These are phyloP conservation scores for Leccinum longicurvipes DNA, from an alignment of 768 basidiomycete species.

Conservation along the genomic window DNA sequence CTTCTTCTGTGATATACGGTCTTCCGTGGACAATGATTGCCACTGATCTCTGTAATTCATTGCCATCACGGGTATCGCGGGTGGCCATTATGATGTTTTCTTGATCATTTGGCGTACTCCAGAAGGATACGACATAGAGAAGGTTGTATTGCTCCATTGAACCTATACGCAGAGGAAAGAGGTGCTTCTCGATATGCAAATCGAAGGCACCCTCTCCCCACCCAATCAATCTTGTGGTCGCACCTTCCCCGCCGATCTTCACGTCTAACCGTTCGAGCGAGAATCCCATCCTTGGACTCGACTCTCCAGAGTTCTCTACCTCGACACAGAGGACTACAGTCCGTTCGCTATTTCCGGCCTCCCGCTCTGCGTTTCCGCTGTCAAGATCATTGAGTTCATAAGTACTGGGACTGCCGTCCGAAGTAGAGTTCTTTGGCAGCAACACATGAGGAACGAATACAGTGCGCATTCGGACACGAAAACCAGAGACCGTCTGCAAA, in stretches of 20 bases:
- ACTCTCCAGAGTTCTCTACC: slow-evolving; percentile 77
- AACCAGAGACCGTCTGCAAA: slow-evolving; percentile 74
- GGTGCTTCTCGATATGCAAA: slow-evolving; percentile 35
- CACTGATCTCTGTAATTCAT: slow-evolving; percentile 70
- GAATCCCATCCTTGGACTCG: slow-evolving; percentile 60
- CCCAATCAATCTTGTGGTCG: slow-evolving; percentile 45
- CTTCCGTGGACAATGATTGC: slow-evolving; percentile 76
- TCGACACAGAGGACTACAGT: slow-evolving; percentile 91
- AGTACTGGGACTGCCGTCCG: slow-evolving; percentile 31
- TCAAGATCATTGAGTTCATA: slow-evolving; percentile 36
- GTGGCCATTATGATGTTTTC: slow-evolving; percentile 34
- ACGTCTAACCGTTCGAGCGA: slow-evolving; percentile 75
- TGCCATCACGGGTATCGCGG: slow-evolving; percentile 30
- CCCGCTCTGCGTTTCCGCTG: slow-evolving; percentile 44
- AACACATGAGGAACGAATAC: slow-evolving; percentile 86
- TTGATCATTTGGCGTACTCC: slow-evolving; percentile 58
- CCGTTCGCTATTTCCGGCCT: slow-evolving; percentile 76
- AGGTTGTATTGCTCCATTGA: slow-evolving; percentile 83
- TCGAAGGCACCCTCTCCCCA: slow-evolving; percentile 42
- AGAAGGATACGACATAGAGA: slow-evolving; percentile 84
- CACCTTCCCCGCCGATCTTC: slow-evolving; percentile 67
- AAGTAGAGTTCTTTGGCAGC: slow-evolving; percentile 41
- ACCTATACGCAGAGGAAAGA: slow-evolving; percentile 73
- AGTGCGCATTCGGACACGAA: slow-evolving; percentile 91
- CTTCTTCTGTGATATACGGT: slow-evolving; percentile 47